Conservation (phyloP, 2,329 filamentous ascomycete species). For the Curvularia hawaiiensis region DNA sequence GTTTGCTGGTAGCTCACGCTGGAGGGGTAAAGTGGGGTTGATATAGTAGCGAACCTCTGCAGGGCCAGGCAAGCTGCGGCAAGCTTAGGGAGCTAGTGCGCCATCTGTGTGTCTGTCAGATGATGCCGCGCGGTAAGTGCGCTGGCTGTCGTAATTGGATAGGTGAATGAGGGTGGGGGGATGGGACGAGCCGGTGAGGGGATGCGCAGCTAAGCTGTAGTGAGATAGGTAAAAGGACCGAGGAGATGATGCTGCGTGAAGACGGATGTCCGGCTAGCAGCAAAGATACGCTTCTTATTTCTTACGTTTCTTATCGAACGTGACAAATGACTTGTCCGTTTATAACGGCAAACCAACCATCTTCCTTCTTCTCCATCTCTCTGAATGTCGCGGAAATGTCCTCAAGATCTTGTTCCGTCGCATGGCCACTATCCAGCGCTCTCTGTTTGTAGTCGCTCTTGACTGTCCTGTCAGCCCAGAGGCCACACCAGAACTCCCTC, state of each 20-base stretch:
- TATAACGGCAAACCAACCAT: conserved; percentile 50
- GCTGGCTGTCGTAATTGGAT: conserved; percentile 31
- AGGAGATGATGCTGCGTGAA: neutral
- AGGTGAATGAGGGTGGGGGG: conserved; percentile 13
- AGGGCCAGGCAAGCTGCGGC: conserved; percentile 23
- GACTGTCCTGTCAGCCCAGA: conserved; percentile 47
- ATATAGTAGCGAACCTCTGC: conserved; percentile 30
- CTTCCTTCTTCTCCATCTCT: conserved; percentile 49
- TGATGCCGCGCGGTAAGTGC: conserved; percentile 33
- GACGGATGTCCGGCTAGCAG: neutral
- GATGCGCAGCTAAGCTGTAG: neutral
- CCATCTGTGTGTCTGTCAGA: conserved; percentile 36
- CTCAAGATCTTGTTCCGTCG: conserved; percentile 48
- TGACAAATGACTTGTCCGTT: conserved; percentile 51
- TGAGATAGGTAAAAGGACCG: conserved; percentile 6
- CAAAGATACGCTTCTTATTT: neutral
- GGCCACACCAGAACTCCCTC: conserved; percentile 48
- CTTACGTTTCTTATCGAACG: conserved; percentile 20
- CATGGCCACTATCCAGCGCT: conserved; percentile 45
- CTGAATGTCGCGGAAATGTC: conserved; percentile 48
- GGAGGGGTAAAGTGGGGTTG: conserved; percentile 45
- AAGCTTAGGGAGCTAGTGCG: conserved; percentile 31
- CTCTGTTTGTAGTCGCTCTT: conserved; percentile 45
- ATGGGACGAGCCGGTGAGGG: conserved; percentile 7
- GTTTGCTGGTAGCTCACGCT: conserved; percentile 20